Base-by-base conservation (phyloP, 345 rosid species). In the Eucalyptus sp. region DNA sequence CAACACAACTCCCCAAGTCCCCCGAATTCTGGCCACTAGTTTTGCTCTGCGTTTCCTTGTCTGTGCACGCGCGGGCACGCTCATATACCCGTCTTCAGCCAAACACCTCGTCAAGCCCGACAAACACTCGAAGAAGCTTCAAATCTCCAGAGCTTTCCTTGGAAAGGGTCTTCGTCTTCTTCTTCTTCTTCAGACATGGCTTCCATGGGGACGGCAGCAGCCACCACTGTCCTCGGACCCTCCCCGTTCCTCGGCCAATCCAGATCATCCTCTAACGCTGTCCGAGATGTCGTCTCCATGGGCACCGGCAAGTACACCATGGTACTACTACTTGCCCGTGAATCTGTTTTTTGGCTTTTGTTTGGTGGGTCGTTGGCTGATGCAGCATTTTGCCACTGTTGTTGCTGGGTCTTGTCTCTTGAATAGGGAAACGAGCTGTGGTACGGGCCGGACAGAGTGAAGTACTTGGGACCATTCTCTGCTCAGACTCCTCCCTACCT, bases 391-490 rank as follows among this genome's bases (percentile, higher is more conserved):
- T 87, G 66, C 58, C 25, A 37, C 8, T 22, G 58, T 51, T 50
- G 54, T 29, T 84, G 31, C 81, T 6, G 9, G 83, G 12, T 22
- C 83, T 84, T 51, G 56, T 37, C 58, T 50, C 22, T 87, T 86
- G 89, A 68, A 62, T 52, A 96, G 98, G 95, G 96, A 58, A 95
- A 94, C 90, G 95, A 96, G 1, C 92, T 96, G 92, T 97, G 99
- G 99, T 96, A 97, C 87, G 99, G 99, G 89, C 98, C 98, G 51
- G 99, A 96, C 93, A 95, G 99, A 91, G 96, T 96, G 89, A 97
- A 98, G 93, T 97, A 97, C 92, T 92, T 96, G 93, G 99, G 99
- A 92, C 99, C 99, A 8, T 96, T 97, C 90, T 97, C 99, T 25
- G 98, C 97, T 31, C 99, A 97, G 91, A 97, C 98, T 86, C 99